Evolutionary conservation across 257 asterid genomes (phyloP), one percentile per base, ranked within the genome.

Genomic region (Przewalskia tangutica): DNA sequence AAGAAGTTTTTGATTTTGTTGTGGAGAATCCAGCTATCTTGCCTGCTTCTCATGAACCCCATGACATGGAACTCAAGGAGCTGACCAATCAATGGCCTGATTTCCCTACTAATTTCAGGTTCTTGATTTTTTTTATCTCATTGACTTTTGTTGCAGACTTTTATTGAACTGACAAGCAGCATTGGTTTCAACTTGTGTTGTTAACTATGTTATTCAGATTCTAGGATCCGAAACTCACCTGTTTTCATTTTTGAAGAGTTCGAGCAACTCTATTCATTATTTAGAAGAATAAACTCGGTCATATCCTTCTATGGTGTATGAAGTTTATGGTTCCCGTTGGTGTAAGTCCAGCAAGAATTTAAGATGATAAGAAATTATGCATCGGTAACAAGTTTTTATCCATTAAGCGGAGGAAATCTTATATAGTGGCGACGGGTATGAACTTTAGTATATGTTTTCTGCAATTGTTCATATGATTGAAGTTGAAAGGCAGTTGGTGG

Each of bases 1-100:
- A 92, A 85, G 90, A 92, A 84, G 93, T 92, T 2, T 92, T 92
- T 40, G 97, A 93, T 82, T 88, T 91, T 71, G 83, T 88, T 1
- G 80, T 88, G 32, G 85, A 89, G 85, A 81, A 86, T 84, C 95
- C 93, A 0, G 81, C 90, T 0, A 5, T 90, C 2, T 44, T 88
- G 38, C 90, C 90, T 32, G 92, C 87, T 75, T 85, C 95, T 0
- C 88, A 84, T 64, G 91, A 89, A 64, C 88, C 91, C 7, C 82
- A 82, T 70, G 94, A 88, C 5, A 46, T 66, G 42, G 89, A 87
- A 77, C 83, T 90, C 6, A 80, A 5, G 79, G 86, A 88, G 75
- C 48, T 90, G 73, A 59, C 81, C 5, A 86, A 77, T 81, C 89
- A 87, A 81, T 92, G 93, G 97, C 93, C 93, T 16, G 38, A 85